Percentiles rank a stretch among this genome's conserved stretches.
Evolutionary conservation across 2,329 filamentous ascomycete genomes (phyloP).

Genomic region (Periconia macrospinosa): DNA sequence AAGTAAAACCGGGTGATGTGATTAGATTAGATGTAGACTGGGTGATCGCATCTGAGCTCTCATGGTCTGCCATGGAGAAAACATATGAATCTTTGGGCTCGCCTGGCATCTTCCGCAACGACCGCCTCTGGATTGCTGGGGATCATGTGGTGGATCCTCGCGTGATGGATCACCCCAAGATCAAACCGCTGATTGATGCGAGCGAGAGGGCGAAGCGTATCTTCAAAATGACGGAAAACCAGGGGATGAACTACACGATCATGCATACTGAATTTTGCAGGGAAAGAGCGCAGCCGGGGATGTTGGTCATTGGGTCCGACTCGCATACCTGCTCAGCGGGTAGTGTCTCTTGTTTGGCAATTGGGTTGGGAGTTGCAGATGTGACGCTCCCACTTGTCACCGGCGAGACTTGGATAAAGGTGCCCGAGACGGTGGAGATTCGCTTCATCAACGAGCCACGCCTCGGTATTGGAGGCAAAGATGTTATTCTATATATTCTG

Average conservation of each 20-base stretch:
- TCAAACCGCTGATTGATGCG: conserved; percentile 42
- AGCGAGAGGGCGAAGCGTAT: conserved; percentile 42
- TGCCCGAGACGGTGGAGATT: conserved; percentile 49
- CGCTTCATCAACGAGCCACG: conserved; percentile 42
- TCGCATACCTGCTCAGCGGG: conserved; percentile 53
- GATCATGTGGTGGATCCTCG: conserved; percentile 55
- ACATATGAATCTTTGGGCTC: conserved; percentile 45
- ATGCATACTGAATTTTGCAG: too few relatives aligned
- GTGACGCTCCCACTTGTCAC: conserved; percentile 50
- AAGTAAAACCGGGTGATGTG: conserved; percentile 43
- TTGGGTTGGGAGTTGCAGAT: conserved; percentile 52
- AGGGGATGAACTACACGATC: conserved; percentile 47
- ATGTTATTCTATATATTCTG: conserved; percentile 51
- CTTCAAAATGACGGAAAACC: conserved; percentile 51
- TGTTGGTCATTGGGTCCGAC: conserved; percentile 49
- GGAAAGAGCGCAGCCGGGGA: conserved; percentile 35
- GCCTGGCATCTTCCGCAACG: conserved; percentile 53
- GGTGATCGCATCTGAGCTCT: conserved; percentile 50
- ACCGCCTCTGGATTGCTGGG: conserved; percentile 54
- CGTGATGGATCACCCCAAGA: conserved; percentile 38
- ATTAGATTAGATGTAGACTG: conserved; percentile 51
- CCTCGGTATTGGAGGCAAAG: conserved; percentile 49
- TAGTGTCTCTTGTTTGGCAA: conserved; percentile 44
- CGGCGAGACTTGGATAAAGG: conserved; percentile 52
- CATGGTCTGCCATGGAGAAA: conserved; percentile 48